Evolutionary conservation across 1,139 yeast genomes (phyloP), one percentile per base, ranked within the genome.

Genomic region (Martiniozyma asiatica): DNA sequence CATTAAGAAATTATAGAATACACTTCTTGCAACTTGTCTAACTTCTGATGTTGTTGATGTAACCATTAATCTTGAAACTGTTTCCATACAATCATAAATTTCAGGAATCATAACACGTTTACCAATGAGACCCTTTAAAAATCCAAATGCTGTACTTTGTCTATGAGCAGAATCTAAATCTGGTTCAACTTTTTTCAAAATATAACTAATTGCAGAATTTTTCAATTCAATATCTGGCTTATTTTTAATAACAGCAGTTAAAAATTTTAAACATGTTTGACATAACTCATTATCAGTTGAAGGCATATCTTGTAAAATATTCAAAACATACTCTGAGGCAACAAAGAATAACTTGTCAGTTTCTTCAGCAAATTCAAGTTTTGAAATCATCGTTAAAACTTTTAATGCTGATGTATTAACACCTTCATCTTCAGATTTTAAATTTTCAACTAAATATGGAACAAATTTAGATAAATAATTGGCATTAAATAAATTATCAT

Each of bases 151-250:
- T 31, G 82, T 63, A 24, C 94, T 89, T 53, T 89, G 97, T 37
- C 78, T 71, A 43, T 72, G 77, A 3, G 95, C 94, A 45, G 89
- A 96, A 47, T 82, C 92, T 35, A 92, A 58, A 55, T 89, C 98
- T 2, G 96, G 94, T 48, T 71, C 73, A 34, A 89, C 61, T 39
- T 84, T 67, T n/a, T 72, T 68, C 41, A 92, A 56, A 19, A 89
- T 59, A 47, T 80, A 84, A 34, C 84, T 76, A 25, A 87, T 51
- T 0, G 94, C 84, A 2, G 73, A 58, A 27, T 78, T 81, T 45
- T 79, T 80, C 43, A 87, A 53, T 29, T 67, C 60, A 30, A 84
- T 60, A 26, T 75, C 76, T 4, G 69, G 66, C 44, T 73, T 76
- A 41, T 78, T 76, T 43, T 87, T 71, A 27, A 89, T 62, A 19